Percentiles rank a stretch among this genome's conserved stretches.
Evolutionary conservation across 1,139 yeast species (phyloP).

Genomic region (Scheffersomyces illinoinensis): DNA sequence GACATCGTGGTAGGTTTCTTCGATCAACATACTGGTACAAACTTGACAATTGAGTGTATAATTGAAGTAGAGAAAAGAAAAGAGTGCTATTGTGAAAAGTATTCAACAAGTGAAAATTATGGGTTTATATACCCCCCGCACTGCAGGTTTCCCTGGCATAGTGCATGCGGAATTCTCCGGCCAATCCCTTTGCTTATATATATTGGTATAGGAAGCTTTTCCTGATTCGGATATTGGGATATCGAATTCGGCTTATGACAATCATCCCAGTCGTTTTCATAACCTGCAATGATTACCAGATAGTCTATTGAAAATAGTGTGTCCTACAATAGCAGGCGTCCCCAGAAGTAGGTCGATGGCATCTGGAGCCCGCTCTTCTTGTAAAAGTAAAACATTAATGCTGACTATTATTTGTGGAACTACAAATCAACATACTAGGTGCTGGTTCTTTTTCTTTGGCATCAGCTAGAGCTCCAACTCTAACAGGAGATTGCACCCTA

Average conservation of each 20-base stretch:
- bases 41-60: conserved; percentile 11
- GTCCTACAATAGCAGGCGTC: not conserved
- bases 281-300: not conserved
- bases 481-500: not conserved
- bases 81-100: not conserved
- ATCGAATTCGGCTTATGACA: too few relatives aligned
- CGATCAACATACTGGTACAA: conserved; percentile 54
- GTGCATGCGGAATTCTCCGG: not conserved
- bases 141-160: not conserved
- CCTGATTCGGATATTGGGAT: not conserved
- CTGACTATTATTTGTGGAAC: not conserved
- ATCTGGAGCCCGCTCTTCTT: not conserved
- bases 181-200: not conserved
- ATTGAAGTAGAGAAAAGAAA: not conserved
- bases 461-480: not conserved
- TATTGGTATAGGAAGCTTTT: not conserved
- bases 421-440: not conserved
- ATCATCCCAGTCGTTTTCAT: not conserved
- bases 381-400: not conserved
- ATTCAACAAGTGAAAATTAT: not conserved
- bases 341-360: not conserved
- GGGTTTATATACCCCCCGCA: not conserved
- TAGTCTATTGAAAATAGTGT: not conserved
- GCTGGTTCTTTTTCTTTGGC: not conserved
- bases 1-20: conserved; percentile 66